A percentile compares a stretch with the other conserved stretches of the same genome.
phyloP scores from a whole-genome alignment of 441 rosid species.

The Croton laevigatus region DNA sequence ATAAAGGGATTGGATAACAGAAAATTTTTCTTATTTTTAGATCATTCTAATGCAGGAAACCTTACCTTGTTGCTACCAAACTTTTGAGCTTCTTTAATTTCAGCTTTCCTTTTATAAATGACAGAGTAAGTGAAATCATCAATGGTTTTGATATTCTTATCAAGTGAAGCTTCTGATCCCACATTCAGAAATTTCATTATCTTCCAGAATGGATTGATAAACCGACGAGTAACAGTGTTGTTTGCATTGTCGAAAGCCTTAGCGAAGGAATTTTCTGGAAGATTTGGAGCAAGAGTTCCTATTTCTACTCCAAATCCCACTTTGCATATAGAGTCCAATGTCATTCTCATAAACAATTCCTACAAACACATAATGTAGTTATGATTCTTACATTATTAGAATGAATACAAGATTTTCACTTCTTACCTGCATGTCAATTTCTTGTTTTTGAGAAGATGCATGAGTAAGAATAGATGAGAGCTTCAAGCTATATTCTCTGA shows the following conservation, averaged over 20 bases:
- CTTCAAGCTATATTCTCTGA: slow-evolving; percentile 72
- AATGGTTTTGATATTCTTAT: slow-evolving; percentile 63
- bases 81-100: slow-evolving; percentile 43
- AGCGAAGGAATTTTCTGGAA: slow-evolving; percentile 77
- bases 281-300: slow-evolving; percentile 70
- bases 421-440: slow-evolving; percentile 83
- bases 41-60: background rate
- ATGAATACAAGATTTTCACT: slow-evolving; percentile 30
- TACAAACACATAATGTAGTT: slow-evolving; percentile 23
- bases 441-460: slow-evolving; percentile 42
- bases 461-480: slow-evolving; percentile 28
- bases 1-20: slow-evolving; percentile 11
- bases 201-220: slow-evolving; percentile 87
- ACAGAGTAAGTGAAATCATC: slow-evolving; percentile 92
- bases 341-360: slow-evolving; percentile 93
- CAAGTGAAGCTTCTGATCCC: slow-evolving; percentile 88
- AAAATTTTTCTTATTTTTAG: background rate
- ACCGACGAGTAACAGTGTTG: slow-evolving; percentile 78
- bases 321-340: slow-evolving; percentile 88
- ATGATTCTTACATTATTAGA: slow-evolving; percentile 30
- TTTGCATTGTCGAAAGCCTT: slow-evolving; percentile 85
- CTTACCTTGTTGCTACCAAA: slow-evolving; percentile 47
- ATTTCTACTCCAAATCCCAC: slow-evolving; percentile 96
- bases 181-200: slow-evolving; percentile 64
- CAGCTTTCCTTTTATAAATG: slow-evolving; percentile 71